Evolutionary conservation across 345 rosid genomes (phyloP).

Genomic region (Corchorus capsularis): DNA sequence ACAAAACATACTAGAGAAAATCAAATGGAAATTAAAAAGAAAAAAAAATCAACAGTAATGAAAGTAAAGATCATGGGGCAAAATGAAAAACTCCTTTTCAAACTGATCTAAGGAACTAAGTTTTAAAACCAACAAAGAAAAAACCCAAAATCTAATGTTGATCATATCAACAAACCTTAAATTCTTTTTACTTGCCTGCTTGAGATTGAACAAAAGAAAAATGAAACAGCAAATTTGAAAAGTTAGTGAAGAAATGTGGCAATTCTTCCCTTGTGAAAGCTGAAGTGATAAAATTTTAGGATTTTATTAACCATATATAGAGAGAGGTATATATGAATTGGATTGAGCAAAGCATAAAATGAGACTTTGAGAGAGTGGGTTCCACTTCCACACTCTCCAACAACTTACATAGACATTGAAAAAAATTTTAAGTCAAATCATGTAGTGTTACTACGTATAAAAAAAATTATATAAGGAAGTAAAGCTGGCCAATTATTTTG

Average conservation of each 20-base stretch:
- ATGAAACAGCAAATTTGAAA: background rate
- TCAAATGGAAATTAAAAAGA: background rate
- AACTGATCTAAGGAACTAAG: background rate
- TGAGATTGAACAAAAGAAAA: too few relatives aligned
- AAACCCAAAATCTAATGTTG: background rate
- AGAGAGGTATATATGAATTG: too few relatives aligned
- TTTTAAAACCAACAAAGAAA: background rate
- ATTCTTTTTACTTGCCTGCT: too few relatives aligned
- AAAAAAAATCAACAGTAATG: background rate
- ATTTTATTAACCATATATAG: slow-evolving; percentile 4
- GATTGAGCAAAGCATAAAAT: too few relatives aligned
- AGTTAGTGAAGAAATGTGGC: background rate
- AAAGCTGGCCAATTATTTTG: too few relatives aligned
- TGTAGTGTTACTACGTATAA: too few relatives aligned
- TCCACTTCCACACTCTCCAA: too few relatives aligned
- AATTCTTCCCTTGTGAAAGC: background rate
- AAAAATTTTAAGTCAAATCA: too few relatives aligned
- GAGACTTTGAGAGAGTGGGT: too few relatives aligned
- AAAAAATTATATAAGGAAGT: too few relatives aligned
- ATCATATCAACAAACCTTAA: too few relatives aligned
- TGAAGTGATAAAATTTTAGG: background rate
- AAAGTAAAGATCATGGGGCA: background rate
- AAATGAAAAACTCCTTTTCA: background rate
- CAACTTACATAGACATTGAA: too few relatives aligned
- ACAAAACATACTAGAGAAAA: background rate